These are phyloP conservation scores for Pseudozyma hubeiensis DNA, from an alignment of 1,284 basidiomycete genomes.

Conservation along the genomic window DNA sequence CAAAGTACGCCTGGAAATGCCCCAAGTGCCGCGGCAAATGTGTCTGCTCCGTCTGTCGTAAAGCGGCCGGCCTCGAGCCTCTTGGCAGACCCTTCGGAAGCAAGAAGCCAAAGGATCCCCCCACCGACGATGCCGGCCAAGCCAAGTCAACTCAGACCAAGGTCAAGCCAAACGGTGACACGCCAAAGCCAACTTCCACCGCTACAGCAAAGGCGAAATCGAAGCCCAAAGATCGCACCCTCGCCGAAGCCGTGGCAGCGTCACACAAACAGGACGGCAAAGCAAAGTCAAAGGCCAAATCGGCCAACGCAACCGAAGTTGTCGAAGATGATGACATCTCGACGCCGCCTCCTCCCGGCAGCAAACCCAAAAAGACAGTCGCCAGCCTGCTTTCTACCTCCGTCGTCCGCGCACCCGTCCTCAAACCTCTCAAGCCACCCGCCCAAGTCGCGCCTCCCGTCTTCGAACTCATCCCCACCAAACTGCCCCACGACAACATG, in stretches of 20 bases:
- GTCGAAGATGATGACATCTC: slow-evolving; percentile 30
- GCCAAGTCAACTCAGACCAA: slow-evolving; percentile 7
- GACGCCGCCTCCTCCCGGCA: slow-evolving; percentile 33
- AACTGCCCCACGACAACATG: slow-evolving; percentile 50
- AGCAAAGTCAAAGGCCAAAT: slow-evolving; percentile 13
- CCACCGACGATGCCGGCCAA: neutral
- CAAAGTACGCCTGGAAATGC: slow-evolving; percentile 54
- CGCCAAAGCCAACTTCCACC: slow-evolving; percentile 4
- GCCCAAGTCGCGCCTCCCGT: slow-evolving; percentile 27
- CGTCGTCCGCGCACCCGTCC: slow-evolving; percentile 15
- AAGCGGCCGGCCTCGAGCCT: slow-evolving; percentile 29
- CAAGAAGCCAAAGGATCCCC: neutral
- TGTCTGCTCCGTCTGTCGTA: slow-evolving; percentile 38
- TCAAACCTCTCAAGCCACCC: slow-evolving; percentile 45
- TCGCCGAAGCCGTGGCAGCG: slow-evolving; percentile 23
- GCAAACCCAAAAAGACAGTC: slow-evolving; percentile 26
- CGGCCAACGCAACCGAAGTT: slow-evolving; percentile 1
- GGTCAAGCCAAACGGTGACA: neutral
- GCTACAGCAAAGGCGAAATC: slow-evolving; percentile 11
- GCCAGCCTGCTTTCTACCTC: slow-evolving; percentile 16
- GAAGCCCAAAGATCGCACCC: slow-evolving; percentile 17
- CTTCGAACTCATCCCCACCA: slow-evolving; percentile 47
- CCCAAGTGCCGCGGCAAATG: slow-evolving; percentile 44
- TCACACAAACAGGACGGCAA: slow-evolving; percentile 8
- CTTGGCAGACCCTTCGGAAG: slow-evolving; percentile 21